Conservation (phyloP, 2,329 filamentous ascomycete species). For the Aspergillus bombycis region DNA sequence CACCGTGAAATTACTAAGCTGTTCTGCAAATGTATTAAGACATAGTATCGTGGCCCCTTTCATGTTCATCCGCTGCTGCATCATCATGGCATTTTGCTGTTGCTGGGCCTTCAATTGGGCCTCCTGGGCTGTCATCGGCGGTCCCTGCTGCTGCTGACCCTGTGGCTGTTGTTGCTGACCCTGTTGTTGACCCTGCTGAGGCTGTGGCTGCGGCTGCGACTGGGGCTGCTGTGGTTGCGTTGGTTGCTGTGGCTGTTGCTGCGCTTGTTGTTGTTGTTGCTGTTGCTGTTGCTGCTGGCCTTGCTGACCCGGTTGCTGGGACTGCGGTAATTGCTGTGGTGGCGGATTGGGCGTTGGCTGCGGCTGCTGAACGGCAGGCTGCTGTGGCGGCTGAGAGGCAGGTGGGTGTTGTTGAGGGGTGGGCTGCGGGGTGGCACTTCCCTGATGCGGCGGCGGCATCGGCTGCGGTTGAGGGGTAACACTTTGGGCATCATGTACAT, state of each 20-base stretch:
- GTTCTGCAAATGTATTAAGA: conserved; percentile 60
- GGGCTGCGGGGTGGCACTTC: conserved; percentile 43
- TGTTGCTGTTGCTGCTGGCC: conserved; percentile 37
- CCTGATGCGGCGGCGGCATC: conserved; percentile 41
- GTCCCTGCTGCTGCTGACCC: conserved; percentile 13
- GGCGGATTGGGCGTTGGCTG: conserved; percentile 41
- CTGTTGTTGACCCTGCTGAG: conserved; percentile 40
- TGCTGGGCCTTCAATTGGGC: conserved; percentile 44
- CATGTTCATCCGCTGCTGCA: conserved; percentile 43
- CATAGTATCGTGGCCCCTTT: conserved; percentile 54
- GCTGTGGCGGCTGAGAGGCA: conserved; percentile 38
- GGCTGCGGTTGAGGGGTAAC: conserved; percentile 50
- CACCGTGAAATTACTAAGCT: conserved; percentile 60
- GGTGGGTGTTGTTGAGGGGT: conserved; percentile 35
- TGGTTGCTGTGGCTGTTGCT: conserved; percentile 34
- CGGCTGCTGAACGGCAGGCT: conserved; percentile 37
- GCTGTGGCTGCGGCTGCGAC: conserved; percentile 38
- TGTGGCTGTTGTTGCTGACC: conserved; percentile 37
- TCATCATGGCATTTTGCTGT: conserved; percentile 42
- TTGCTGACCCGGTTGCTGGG: conserved; percentile 36
- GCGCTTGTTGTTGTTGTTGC: conserved; percentile 32
- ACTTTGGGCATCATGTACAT: conserved; percentile 45
- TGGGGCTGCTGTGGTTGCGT: conserved; percentile 39
- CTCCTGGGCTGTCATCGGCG: conserved; percentile 42
- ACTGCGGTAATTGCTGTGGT: conserved; percentile 41